These are phyloP conservation scores for Scheffersomyces titani DNA, from an alignment of 1,139 yeast species.

Conservation along the genomic window DNA sequence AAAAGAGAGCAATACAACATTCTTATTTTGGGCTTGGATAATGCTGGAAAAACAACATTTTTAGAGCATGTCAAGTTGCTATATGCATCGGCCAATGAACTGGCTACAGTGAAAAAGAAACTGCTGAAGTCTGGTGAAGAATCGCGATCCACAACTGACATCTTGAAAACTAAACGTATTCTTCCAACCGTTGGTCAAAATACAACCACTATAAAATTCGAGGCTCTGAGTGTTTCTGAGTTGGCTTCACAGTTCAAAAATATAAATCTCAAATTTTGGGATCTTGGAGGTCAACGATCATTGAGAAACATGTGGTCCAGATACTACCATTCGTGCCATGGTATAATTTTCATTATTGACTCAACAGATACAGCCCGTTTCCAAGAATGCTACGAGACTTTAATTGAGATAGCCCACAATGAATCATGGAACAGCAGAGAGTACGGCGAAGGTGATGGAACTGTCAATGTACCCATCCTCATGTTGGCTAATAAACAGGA, in stretches of 20 bases:
- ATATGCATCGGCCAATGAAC: slow-evolving; percentile 32
- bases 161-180: slow-evolving; percentile 54
- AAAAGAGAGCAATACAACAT: slow-evolving; percentile 55
- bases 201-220: slow-evolving; percentile 45
- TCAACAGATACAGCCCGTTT: slow-evolving; percentile 82
- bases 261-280: slow-evolving; percentile 82
- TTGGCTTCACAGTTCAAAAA: slow-evolving; percentile 43
- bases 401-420: slow-evolving; percentile 47
- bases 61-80: slow-evolving; percentile 49
- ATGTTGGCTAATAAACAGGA: slow-evolving; percentile 98
- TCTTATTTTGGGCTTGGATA: slow-evolving; percentile 85
- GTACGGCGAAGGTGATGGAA: slow-evolving; percentile 7
- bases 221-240: slow-evolving; percentile 26
- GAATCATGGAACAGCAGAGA: slow-evolving; percentile 31
- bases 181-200: slow-evolving; percentile 54
- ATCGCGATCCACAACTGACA: slow-evolving; percentile 23
- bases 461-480: slow-evolving; percentile 75
- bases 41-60: slow-evolving; percentile 93
- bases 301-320: slow-evolving; percentile 84
- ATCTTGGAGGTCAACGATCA: slow-evolving; percentile 90
- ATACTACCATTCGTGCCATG: slow-evolving; percentile 85
- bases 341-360: slow-evolving; percentile 88
- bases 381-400: slow-evolving; percentile 75
- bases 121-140: slow-evolving; percentile 9
- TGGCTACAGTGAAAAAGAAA: slow-evolving; percentile 9